Conservation (phyloP, 2,329 filamentous ascomycete species). For the Penicillium sp. region DNA sequence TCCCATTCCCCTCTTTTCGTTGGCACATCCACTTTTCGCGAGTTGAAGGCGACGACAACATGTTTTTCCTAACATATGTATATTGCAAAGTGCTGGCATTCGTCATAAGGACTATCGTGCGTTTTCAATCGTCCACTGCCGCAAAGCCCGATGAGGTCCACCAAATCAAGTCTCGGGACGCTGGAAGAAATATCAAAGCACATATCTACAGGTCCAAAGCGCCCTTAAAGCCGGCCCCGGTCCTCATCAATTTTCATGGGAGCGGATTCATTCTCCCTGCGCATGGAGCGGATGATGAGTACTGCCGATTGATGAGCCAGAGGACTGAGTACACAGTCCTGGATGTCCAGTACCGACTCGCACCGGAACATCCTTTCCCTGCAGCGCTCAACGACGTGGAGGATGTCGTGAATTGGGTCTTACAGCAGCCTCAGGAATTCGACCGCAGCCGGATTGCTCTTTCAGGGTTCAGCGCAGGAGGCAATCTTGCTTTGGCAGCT, state of each 20-base stretch:
- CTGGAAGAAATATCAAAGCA: slow-evolving; percentile 34
- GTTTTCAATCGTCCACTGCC: neutral
- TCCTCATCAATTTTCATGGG: slow-evolving; percentile 42
- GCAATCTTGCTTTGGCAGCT: slow-evolving; percentile 44
- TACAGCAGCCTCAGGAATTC: slow-evolving; percentile 40
- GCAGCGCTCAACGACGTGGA: slow-evolving; percentile 47
- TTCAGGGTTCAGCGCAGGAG: slow-evolving; percentile 52
- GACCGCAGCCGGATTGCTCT: slow-evolving; percentile 40
- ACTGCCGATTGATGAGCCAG: slow-evolving; percentile 32
- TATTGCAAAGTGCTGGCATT: slow-evolving; percentile 29
- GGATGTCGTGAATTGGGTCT: slow-evolving; percentile 43
- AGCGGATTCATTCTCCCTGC: slow-evolving; percentile 40
- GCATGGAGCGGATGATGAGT: slow-evolving; percentile 39
- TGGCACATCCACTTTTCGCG: neutral
- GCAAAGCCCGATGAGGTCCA: slow-evolving; percentile 32
- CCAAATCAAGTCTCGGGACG: slow-evolving; percentile 37
- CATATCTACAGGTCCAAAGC: slow-evolving; percentile 35
- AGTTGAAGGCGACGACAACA: slow-evolving; percentile 4
- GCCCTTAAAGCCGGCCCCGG: slow-evolving; percentile 28
- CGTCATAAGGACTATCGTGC: slow-evolving; percentile 22
- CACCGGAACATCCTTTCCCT: slow-evolving; percentile 48
- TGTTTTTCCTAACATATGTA: slow-evolving; percentile 29
- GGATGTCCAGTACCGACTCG: slow-evolving; percentile 47
- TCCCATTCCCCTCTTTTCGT: neutral
- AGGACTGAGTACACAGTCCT: slow-evolving; percentile 39